phyloP scores from a whole-genome alignment of 768 basidiomycete genomes.

The Galerina sulciceps region DNA sequence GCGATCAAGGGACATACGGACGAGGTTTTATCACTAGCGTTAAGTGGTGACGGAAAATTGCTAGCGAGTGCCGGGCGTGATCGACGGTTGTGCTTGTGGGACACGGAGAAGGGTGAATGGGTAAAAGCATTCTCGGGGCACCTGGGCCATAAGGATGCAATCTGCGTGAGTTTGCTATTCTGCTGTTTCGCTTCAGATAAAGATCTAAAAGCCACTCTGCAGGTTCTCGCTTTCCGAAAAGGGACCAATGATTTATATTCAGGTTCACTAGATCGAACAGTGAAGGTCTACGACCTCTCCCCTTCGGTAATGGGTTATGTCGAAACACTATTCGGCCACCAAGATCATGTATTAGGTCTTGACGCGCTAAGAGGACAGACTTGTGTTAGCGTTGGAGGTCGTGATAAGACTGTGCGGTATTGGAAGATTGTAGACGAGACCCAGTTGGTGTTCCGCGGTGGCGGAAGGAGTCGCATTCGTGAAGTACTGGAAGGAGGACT shows the following conservation, averaged over 20 bases:
- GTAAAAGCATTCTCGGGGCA: constrained; percentile 81
- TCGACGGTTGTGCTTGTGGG: constrained; percentile 84
- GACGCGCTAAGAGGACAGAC: constrained; percentile 85
- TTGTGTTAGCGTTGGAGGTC: constrained; percentile 84
- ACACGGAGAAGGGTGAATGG: constrained; percentile 76
- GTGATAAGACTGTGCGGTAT: constrained; percentile 90
- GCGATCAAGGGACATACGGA: constrained; percentile 80
- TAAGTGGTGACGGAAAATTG: constrained; percentile 84
- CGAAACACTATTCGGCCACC: constrained; percentile 97
- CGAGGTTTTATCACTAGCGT: constrained; percentile 81
- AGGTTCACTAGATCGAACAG: constrained; percentile 82
- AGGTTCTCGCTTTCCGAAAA: constrained; percentile 80
- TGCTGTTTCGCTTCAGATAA: not conserved
- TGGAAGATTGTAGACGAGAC: constrained; percentile 98
- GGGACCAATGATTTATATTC: constrained; percentile 76
- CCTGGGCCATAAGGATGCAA: constrained; percentile 57
- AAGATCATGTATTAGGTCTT: constrained; percentile 80
- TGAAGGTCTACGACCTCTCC: constrained; percentile 82
- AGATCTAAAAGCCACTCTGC: not conserved
- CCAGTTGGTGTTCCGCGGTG: constrained; percentile 95
- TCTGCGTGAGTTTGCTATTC: constrained; percentile 32
- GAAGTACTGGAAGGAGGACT: constrained; percentile 83
- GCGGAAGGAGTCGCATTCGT: constrained; percentile 80
- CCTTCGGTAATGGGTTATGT: constrained; percentile 86
- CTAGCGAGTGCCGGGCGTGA: constrained; percentile 91